Evolutionary conservation across 2,329 filamentous ascomycete species (phyloP), one percentile per base, ranked within the genome.

Genomic region (Albophoma yamanashiensis): DNA sequence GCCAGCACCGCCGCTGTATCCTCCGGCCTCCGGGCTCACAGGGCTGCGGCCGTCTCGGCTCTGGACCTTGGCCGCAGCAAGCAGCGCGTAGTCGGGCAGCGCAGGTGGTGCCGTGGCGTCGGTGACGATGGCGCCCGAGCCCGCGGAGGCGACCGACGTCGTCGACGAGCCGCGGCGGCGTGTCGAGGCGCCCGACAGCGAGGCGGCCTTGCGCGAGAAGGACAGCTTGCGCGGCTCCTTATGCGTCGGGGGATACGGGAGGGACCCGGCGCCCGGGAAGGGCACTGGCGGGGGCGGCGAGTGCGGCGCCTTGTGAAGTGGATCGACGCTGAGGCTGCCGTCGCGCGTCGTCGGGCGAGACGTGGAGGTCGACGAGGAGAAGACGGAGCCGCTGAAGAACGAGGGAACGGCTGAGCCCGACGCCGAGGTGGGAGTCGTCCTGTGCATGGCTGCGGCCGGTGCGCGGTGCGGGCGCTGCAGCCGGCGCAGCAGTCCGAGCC

Each of bases 51-150:
- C 64, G 59, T 65, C 63, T 56, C 68, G 65, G 9, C 65, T 64
- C n/a, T 67, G 62, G 58, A 78, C 69, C 65, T 79, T 80, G 42
- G 78, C 78, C 4, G 78, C 75, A 53, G 76, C 76, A n/a, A 78
- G 70, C 60, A 82, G 76, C 5, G 79, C 79, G 70, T 81, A 80
- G 58, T 82, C 79, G 55, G 81, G 80, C 22, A 84, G 74, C 7
- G 80, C 78, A n/a, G 81, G 80, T 40, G 81, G 82, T 53, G 73
- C 74, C 27, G 76, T 65, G 57, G 74, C 76, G 70, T 81, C 78
- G 58, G 76, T 79, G 56, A 76, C 69, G 63, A 76, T 68, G 64
- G 71, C 69, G 66, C 71, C 70, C 34, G 69, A 65, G 4, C 69
- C 64, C 8, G 70, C 73, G 62, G 77, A 74, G 61, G 74, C 76